phyloP scores from a whole-genome alignment of 805 yeast species.

The Candida khao-thaluensis region DNA sequence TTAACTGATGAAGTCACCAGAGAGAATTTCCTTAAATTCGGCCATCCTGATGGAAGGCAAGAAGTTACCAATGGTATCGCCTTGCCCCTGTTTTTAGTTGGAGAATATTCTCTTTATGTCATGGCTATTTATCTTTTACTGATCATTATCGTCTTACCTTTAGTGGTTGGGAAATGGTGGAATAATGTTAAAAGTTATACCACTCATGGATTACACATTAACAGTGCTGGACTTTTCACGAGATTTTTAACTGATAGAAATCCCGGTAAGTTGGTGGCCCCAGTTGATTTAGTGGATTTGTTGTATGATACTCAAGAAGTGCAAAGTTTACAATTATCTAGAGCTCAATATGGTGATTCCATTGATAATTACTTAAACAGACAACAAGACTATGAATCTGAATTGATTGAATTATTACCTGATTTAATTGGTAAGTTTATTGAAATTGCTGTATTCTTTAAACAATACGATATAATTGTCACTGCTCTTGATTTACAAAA shows the following conservation, averaged over 20 bases:
- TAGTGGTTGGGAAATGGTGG: slow-evolving; percentile 90
- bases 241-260: slow-evolving; percentile 70
- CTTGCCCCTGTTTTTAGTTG: slow-evolving; percentile 84
- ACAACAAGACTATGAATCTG: slow-evolving; percentile 23
- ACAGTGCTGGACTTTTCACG: slow-evolving; percentile 78
- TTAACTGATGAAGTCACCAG: slow-evolving; percentile 85
- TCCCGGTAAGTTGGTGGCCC: slow-evolving; percentile 64
- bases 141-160: slow-evolving; percentile 78
- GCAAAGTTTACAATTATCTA: slow-evolving; percentile 40
- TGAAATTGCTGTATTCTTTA: slow-evolving; percentile 79
- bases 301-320: slow-evolving; percentile 70
- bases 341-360: slow-evolving; percentile 40
- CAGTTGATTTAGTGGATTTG: slow-evolving; percentile 57
- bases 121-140: slow-evolving; percentile 62
- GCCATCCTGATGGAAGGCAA: slow-evolving; percentile 98
- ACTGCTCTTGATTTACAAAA: slow-evolving; percentile 66
- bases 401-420: slow-evolving; percentile 63
- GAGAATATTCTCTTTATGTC: slow-evolving; percentile 66
- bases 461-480: slow-evolving; percentile 63
- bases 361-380: slow-evolving; percentile 62
- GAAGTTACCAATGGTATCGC: slow-evolving; percentile 91
- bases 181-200: slow-evolving; percentile 73
- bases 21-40: slow-evolving; percentile 80
- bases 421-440: slow-evolving; percentile 66
- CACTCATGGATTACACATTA: slow-evolving; percentile 75